phyloP scores from a whole-genome alignment of 805 yeast genomes.

The Wilhelminamyces savonicus region DNA sequence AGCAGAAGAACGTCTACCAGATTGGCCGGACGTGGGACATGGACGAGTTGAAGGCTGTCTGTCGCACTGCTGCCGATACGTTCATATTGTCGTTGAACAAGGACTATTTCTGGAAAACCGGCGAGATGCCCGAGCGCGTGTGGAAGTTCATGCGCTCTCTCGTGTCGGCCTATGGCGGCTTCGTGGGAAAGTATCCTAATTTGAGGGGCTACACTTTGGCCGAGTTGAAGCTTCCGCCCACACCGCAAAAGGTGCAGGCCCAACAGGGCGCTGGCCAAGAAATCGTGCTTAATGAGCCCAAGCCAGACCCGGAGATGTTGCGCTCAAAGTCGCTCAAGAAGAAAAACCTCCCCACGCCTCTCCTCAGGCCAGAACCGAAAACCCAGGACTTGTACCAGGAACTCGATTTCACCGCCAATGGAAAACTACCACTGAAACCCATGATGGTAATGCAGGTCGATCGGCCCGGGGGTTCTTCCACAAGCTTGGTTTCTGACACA shows the following conservation, averaged over 20 bases:
- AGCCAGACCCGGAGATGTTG: conserved; percentile 13
- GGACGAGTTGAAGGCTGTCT: conserved; percentile 56
- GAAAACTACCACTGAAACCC: conserved; percentile 35
- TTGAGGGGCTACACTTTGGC: conserved; percentile 25
- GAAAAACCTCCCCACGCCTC: conserved; percentile 16
- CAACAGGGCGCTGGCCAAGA: conserved; percentile 1
- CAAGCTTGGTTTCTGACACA: too few relatives aligned
- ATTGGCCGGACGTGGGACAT: conserved; percentile 92
- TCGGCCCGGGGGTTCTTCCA: conserved; percentile 4
- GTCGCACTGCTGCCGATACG: conserved; percentile 50
- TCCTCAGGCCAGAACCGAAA: conserved; percentile 13
- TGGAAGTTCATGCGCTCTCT: conserved; percentile 30
- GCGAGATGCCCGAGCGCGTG: conserved; percentile 31
- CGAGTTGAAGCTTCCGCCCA: conserved; percentile 28
- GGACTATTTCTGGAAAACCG: conserved; percentile 68
- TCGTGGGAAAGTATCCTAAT: conserved; percentile 32
- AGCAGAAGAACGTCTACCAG: conserved; percentile 63
- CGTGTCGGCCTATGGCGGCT: conserved; percentile 24
- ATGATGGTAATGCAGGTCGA: conserved; percentile 34
- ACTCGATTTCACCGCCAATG: conserved; percentile 38
- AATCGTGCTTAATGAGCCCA: conserved; percentile 12
- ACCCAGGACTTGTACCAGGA: conserved; percentile 20
- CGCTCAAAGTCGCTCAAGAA: conserved; percentile 17
- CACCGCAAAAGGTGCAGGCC: conserved; percentile 6
- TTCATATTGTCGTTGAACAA: conserved; percentile 60